Percentiles rank a stretch among this genome's conserved stretches.
Conservation (phyloP, 2,329 filamentous ascomycete genomes). For the Colletotrichum falcatum region DNA sequence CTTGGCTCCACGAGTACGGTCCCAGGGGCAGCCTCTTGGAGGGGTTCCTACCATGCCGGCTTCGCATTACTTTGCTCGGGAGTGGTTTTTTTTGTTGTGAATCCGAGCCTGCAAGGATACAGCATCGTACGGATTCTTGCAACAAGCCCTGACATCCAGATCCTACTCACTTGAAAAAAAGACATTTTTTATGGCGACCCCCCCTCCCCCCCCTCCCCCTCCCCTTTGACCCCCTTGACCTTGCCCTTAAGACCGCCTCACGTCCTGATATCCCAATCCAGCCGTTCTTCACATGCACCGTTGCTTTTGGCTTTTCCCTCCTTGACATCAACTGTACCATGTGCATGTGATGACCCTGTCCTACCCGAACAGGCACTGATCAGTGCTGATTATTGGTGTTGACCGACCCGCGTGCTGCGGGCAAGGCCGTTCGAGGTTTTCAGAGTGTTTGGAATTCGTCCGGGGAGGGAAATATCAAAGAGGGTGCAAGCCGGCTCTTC, state of each 20-base stretch:
- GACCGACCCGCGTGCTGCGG: not conserved
- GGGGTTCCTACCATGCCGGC: not conserved
- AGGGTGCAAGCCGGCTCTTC: not conserved
- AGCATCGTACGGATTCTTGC: not conserved
- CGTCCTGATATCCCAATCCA: not conserved
- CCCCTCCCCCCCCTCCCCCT: not conserved
- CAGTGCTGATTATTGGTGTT: not conserved
- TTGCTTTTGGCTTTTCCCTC: not conserved
- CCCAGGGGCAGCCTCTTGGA: not conserved
- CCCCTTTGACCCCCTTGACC: too few relatives aligned
- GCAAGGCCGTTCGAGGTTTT: not conserved
- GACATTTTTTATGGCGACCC: not conserved
- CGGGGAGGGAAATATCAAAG: too few relatives aligned
- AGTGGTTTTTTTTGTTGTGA: constrained; percentile 1
- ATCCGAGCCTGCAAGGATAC: not conserved
- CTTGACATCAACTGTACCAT: not conserved
- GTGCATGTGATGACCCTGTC: not conserved
- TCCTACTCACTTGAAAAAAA: not conserved
- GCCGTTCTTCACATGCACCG: not conserved
- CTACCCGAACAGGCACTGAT: not conserved
- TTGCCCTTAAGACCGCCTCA: not conserved
- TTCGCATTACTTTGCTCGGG: not conserved
- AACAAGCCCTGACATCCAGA: not conserved
- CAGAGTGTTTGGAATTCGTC: not conserved
- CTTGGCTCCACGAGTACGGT: too few relatives aligned